Base-by-base conservation (phyloP, 192 early-diverging fungal genomes). In the Coemansia sp. region DNA sequence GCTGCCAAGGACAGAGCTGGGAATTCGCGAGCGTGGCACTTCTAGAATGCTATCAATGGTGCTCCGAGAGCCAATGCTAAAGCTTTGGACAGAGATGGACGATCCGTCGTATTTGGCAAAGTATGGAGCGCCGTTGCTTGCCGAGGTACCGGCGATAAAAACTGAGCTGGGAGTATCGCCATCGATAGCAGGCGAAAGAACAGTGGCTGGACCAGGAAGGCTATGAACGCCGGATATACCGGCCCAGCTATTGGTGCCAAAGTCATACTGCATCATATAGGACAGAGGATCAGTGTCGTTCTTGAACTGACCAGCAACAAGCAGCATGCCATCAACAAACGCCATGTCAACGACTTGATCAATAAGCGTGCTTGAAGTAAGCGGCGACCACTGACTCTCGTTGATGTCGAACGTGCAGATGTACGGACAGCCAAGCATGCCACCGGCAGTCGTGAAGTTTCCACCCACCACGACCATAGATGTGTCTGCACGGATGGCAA, bases 241-340 rank as follows among this genome's bases (percentile, higher is more conserved):
- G 20, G 64, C 64, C 88, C 88, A 89, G 23, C 36, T 78, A 46
- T 57, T 68, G 14, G 66, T 12, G 6, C 71, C 78, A 76, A 84
- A 87, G 67, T 79, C 79, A 64, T 84, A 90, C 39, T 73, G 62
- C 41, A 78, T 78, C 4, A 88, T 63, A 39, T 87, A 85, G 16
- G 60, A 59, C 0, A 69, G 49, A 2, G 76, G 68, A 9, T 76
- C 66, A 0, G 84, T 81, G 55, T 81, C 82, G 35, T 86, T 87
- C 36, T 77, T 66, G 73, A 90, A 89, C 10, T 69, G 73, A 6
- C 88, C 89, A 18, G 78, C 89, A 1, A 89, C 83, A 36, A 85
- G 30, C 16, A 89, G 51, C 8, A 30, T 62, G 41, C 67, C 73
- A n/a, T 69, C 75, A 56, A 62, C 55, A 51, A 84, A 78, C 38